Conservation (phyloP, 2,329 filamentous ascomycete species). For the Orbilia oligospora region DNA sequence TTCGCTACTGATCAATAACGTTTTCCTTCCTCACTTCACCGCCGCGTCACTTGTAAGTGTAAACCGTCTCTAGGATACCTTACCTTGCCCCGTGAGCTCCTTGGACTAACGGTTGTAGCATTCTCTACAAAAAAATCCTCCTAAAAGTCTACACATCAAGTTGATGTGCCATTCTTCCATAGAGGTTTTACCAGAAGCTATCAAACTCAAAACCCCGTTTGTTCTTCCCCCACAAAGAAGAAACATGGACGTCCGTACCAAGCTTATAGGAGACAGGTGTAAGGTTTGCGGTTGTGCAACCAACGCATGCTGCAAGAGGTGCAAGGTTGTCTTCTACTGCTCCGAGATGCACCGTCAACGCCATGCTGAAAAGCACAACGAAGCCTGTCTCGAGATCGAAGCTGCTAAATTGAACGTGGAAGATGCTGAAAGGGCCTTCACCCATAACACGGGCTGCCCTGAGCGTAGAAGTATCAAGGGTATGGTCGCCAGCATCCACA, state of each 20-base stretch:
- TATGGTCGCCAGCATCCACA: neutral
- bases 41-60: neutral
- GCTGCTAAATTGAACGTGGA: neutral
- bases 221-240: neutral
- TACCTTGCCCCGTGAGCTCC: neutral
- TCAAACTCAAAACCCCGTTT: neutral
- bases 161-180: neutral
- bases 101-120: neutral
- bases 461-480: neutral
- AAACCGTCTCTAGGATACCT: neutral
- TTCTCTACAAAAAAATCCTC: constrained; percentile 1
- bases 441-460: neutral
- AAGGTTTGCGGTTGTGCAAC: neutral
- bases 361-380: neutral
- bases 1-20: neutral
- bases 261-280: neutral
- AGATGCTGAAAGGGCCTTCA: neutral
- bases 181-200: constrained; percentile 8
- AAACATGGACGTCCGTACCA: neutral
- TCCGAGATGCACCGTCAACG: neutral
- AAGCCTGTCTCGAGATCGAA: constrained; percentile 1
- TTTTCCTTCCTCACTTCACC: neutral
- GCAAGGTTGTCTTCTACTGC: constrained; percentile 14
- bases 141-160: neutral
- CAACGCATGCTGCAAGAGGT: neutral